Evolutionary conservation across 495 filamentous ascomycete genomes (phyloP).

Genomic region (Lophium mytilinum): DNA sequence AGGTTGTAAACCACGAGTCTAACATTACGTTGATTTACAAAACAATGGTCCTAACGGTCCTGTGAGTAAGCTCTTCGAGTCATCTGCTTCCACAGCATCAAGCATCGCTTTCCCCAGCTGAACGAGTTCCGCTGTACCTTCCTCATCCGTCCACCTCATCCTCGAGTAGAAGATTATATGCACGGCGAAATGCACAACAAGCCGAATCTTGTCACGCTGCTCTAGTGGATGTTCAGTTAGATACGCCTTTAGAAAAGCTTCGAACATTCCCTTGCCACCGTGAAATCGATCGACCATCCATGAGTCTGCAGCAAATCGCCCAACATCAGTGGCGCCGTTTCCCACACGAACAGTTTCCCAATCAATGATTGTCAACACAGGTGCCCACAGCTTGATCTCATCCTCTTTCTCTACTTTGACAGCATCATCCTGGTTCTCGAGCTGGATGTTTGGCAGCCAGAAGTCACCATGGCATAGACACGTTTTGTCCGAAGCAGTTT

Average conservation of each 20-base stretch:
- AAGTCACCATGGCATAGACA: conserved; percentile 2
- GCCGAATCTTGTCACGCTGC: conserved; percentile 10
- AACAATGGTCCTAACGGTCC: conserved; percentile 8
- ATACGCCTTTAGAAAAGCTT: conserved; percentile 4
- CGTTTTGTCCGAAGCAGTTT: neutral
- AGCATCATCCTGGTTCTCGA: conserved; percentile 9
- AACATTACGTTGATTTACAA: conserved; percentile 3
- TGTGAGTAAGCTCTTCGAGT: neutral
- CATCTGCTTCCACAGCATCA: conserved; percentile 6
- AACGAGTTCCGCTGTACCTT: conserved; percentile 6
- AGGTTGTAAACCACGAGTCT: neutral
- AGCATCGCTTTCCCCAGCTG: conserved; percentile 12
- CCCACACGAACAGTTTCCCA: conserved; percentile 1
- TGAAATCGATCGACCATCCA: neutral
- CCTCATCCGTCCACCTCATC: conserved; percentile 13
- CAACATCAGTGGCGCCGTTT: conserved; percentile 2
- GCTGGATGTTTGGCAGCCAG: conserved; percentile 1
- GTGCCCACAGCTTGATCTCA: conserved; percentile 4
- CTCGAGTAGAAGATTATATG: conserved; percentile 12
- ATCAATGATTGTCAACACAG: neutral
- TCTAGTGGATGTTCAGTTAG: conserved; percentile 3
- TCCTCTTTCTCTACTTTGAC: conserved; percentile 3
- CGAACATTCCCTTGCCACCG: conserved; percentile 1
- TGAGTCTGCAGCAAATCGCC: conserved; percentile 4
- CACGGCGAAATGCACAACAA: conserved; percentile 11